Base-by-base conservation (phyloP, 305 asterid genomes). In the Rubia balearica region DNA sequence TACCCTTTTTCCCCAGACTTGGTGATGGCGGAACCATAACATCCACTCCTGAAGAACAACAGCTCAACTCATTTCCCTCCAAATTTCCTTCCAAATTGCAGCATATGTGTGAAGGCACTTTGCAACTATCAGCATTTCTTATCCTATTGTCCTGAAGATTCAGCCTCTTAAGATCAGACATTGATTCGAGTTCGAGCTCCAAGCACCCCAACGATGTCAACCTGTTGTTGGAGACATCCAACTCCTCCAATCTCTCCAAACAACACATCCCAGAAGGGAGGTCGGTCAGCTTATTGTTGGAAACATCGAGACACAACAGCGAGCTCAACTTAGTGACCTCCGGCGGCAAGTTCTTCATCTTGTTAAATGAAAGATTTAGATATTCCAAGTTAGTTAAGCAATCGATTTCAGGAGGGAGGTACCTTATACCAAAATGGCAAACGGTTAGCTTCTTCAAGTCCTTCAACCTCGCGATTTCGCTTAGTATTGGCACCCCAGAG, bases 401-500 rank as follows among this genome's bases (percentile, higher is more conserved):
- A 55, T 91, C 96, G 72, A 91, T 94, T 83, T 91, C 97, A 36
- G 95, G 90, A 67, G 96, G 98, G 69, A 93, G 89, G 80, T 81
- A 88, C 98, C 98, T 84, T 63, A 93, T 89, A n/a, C 96, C 85
- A 73, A 89, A 93, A 80, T 91, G 96, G 72, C 98, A 91, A 68
- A 93, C 81, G 48, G 96, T 84, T 60, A 93, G 94, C 85, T 83
- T 90, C 4, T 90, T 93, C 83, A 93, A 84, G 75, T 88, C 73
- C 78, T 82, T 85, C 42, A 90, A 90, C 67, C 86, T 91, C 21
- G 90, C 82, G 74, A 93, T 81, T 77, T 86, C 94, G 64, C 87
- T 85, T 81, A 93, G 79, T 76, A 87, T 21, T 3, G 89, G 90
- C 70, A 86, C 80, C 24, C 86, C 85, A 9, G 94, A 93, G 12